Conservation (phyloP, 2,329 filamentous ascomycete species). For the Arthrobotrys musiformis region DNA sequence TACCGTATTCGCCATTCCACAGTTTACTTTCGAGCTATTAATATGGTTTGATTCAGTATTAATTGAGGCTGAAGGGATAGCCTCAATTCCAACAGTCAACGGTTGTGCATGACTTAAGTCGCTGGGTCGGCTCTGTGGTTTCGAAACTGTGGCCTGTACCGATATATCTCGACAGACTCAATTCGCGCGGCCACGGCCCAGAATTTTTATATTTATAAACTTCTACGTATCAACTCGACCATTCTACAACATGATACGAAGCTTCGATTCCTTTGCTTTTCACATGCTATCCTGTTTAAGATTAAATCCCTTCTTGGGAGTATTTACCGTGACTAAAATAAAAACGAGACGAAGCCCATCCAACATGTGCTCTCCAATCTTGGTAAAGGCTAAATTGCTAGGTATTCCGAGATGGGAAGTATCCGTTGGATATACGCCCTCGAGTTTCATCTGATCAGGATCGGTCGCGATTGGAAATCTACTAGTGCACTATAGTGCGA, state of each 20-base stretch:
- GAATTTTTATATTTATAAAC: not conserved
- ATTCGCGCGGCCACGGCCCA: not conserved
- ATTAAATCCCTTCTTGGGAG: not conserved
- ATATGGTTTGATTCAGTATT: not conserved
- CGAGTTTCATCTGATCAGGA: no score
- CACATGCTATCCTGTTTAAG: not conserved
- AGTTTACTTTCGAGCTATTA: not conserved
- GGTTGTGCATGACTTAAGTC: no score
- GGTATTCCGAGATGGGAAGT: no score
- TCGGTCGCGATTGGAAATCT: no score
- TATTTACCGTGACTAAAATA: no score
- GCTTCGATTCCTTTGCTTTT: not conserved
- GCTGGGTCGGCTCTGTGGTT: no score
- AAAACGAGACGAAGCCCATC: not conserved
- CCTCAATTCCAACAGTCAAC: not conserved
- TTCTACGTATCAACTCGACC: not conserved
- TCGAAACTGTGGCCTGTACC: constrained; percentile 14
- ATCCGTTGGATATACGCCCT: no score
- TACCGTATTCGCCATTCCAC: no score
- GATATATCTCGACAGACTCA: not conserved
- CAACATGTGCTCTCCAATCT: no score
- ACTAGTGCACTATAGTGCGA: no score
- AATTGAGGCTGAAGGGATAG: not conserved
- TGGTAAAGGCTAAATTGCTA: no score
- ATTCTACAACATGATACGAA: not conserved